These are phyloP conservation scores for Coemansia sp. DNA, from an alignment of 192 early-diverging fungal species.

Conservation along the genomic window DNA sequence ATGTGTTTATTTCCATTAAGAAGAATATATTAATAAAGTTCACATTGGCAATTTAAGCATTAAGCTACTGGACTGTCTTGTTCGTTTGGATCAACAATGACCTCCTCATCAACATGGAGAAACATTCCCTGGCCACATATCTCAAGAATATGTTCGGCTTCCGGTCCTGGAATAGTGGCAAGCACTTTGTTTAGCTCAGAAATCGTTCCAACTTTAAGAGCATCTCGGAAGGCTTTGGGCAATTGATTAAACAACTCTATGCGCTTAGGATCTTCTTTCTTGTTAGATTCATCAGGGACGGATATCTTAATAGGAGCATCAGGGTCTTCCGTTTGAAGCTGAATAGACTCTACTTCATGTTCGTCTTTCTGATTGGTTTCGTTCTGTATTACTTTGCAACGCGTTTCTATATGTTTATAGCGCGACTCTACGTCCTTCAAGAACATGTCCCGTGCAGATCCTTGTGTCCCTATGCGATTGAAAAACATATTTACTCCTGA, in stretches of 20 bases:
- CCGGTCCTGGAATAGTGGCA: slow-evolving; percentile 62
- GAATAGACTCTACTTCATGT: slow-evolving; percentile 64
- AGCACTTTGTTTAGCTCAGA: slow-evolving; percentile 83
- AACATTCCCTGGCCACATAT: slow-evolving; percentile 74
- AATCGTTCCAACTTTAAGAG: slow-evolving; percentile 72
- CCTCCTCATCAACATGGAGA: slow-evolving; percentile 51
- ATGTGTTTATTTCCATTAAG: background rate
- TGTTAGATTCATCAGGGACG: slow-evolving; percentile 57
- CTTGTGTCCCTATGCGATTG: slow-evolving; percentile 56
- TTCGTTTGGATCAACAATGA: slow-evolving; percentile 46
- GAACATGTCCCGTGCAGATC: slow-evolving; percentile 76
- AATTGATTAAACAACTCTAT: slow-evolving; percentile 71
- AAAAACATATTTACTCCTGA: slow-evolving; percentile 87
- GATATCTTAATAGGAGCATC: slow-evolving; percentile 71
- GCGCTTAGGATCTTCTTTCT: slow-evolving; percentile 57
- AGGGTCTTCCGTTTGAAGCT: slow-evolving; percentile 67
- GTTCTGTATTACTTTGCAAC: slow-evolving; percentile 68
- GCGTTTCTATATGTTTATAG: slow-evolving; percentile 73
- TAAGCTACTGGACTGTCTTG: slow-evolving; percentile 4
- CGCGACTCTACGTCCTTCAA: slow-evolving; percentile 81
- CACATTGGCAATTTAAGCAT: background rate
- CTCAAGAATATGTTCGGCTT: slow-evolving; percentile 76
- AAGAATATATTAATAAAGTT: background rate
- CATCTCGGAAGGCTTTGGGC: slow-evolving; percentile 70
- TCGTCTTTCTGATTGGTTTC: slow-evolving; percentile 52